Evolutionary conservation across 495 filamentous ascomycete genomes (phyloP).

Genomic region (Neurospora sp.): DNA sequence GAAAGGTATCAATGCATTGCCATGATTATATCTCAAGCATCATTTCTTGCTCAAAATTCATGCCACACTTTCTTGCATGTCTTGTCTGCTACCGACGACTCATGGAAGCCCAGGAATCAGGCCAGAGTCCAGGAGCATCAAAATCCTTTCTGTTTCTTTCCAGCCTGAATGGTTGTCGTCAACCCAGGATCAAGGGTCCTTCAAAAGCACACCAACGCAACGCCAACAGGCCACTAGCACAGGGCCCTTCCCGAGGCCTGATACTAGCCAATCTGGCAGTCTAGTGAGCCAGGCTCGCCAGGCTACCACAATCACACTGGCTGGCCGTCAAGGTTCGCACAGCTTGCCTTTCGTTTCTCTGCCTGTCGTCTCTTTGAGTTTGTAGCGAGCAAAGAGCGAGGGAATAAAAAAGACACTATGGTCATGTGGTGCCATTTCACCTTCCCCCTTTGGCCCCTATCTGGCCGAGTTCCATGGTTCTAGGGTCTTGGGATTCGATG

Average conservation of each 20-base stretch:
- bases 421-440: not conserved
- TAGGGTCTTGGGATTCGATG: not conserved
- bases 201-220: not conserved
- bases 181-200: not conserved
- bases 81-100: not conserved
- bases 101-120: not conserved
- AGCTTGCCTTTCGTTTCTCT: not conserved
- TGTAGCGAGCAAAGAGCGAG: not conserved
- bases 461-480: not conserved
- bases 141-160: not conserved
- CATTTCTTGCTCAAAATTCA: not conserved
- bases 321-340: not conserved
- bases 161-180: not conserved
- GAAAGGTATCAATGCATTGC: not conserved
- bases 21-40: not conserved
- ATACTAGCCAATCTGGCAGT: not conserved
- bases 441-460: not conserved
- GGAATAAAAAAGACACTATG: not conserved
- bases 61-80: not conserved
- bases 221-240: not conserved
- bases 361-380: not conserved
- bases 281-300: not conserved
- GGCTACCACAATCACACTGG: not conserved
- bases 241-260: not conserved
- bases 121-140: not conserved